Conservation (phyloP, 2,329 filamentous ascomycete species). For the Helotiales sp. region DNA sequence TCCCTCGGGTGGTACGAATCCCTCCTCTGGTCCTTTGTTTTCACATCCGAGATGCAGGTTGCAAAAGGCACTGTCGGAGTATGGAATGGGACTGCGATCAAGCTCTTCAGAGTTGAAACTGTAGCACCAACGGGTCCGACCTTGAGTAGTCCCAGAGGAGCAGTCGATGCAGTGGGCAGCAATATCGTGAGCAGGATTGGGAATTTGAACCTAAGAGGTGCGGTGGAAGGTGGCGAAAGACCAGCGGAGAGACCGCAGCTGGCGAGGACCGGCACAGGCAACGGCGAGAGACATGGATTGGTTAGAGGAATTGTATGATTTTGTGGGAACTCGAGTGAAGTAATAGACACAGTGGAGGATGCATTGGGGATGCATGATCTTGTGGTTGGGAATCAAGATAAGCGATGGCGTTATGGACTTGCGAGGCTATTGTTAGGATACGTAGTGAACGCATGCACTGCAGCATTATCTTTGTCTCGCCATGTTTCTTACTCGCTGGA, state of each 20-base stretch:
- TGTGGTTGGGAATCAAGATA: not conserved
- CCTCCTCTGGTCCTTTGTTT: conserved; percentile 90
- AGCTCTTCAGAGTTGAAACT: conserved; percentile 87
- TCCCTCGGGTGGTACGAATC: conserved; percentile 96
- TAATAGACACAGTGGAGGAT: not conserved
- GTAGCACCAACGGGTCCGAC: conserved; percentile 77
- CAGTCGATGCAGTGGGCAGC: conserved; percentile 89
- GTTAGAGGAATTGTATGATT: conserved; percentile 3
- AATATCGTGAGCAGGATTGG: conserved; percentile 87
- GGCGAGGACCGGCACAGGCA: conserved; percentile 19
- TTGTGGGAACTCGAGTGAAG: not conserved
- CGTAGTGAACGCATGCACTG: not conserved
- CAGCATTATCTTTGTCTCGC: no score
- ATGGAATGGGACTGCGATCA: conserved; percentile 89
- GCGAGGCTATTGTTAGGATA: not conserved
- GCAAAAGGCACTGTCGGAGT: conserved; percentile 85
- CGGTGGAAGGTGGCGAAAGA: conserved; percentile 11
- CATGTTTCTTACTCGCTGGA: no score
- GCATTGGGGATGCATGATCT: not conserved
- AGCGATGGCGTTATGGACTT: not conserved
- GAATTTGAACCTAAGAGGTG: conserved; percentile 53
- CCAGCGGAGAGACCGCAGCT: conserved; percentile 12
- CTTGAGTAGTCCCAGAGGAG: conserved; percentile 80
- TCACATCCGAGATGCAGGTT: conserved; percentile 85
- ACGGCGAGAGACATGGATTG: conserved; percentile 14